These are phyloP conservation scores for Mucor piriformis DNA, from an alignment of 371 early-diverging fungal genomes.

Conservation along the genomic window DNA sequence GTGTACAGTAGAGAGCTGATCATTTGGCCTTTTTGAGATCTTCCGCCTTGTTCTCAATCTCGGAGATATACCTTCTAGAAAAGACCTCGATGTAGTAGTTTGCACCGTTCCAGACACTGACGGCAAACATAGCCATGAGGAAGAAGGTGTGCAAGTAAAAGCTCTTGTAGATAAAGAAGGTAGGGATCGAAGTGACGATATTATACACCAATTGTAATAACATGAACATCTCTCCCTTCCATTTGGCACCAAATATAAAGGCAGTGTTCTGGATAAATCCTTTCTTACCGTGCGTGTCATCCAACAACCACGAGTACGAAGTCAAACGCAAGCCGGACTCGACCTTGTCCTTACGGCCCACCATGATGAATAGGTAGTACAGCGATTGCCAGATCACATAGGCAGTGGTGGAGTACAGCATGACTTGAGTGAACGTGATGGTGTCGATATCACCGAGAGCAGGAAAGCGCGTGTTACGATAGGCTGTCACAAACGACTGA, in stretches of 20 bases:
- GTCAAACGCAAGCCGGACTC: conserved; percentile 63
- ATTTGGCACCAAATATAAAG: conserved; percentile 54
- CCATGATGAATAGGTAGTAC: conserved; percentile 69
- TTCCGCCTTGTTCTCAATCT: conserved; percentile 42
- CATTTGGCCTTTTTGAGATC: not conserved
- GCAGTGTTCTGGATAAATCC: conserved; percentile 55
- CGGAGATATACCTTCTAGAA: conserved; percentile 59
- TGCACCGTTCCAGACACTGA: conserved; percentile 74
- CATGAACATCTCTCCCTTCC: conserved; percentile 70
- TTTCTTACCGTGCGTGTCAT: conserved; percentile 48
- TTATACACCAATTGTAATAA: conserved; percentile 65
- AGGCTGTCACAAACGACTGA: conserved; percentile 23
- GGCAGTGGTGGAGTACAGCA: conserved; percentile 53
- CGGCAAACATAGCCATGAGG: conserved; percentile 58
- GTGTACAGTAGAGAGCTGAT: too few species aligned
- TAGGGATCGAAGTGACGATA: conserved; percentile 48
- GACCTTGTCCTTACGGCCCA: conserved; percentile 65
- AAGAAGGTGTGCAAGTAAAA: conserved; percentile 63
- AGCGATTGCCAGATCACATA: conserved; percentile 72
- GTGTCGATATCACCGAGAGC: conserved; percentile 34
- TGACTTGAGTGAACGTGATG: conserved; percentile 34
- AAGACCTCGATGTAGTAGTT: conserved; percentile 78
- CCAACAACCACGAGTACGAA: conserved; percentile 70
- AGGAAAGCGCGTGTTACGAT: conserved; percentile 48
- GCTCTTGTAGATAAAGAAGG: conserved; percentile 45